Evolutionary conservation across 306 rosid species (phyloP).

Genomic region (Alnus rubra): DNA sequence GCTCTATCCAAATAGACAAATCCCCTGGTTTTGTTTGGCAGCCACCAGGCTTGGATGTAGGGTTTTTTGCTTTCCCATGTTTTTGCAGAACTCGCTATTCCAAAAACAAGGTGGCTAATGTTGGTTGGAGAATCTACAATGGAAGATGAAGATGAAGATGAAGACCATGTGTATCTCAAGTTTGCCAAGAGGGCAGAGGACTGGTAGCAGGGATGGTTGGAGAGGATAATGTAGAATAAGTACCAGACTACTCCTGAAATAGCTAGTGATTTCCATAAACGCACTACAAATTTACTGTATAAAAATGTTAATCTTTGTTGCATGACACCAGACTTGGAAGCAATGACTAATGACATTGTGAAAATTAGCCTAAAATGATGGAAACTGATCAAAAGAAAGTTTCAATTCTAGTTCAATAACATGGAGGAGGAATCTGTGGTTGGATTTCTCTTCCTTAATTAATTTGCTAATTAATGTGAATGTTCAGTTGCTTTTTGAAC

Average conservation of each 20-base stretch:
- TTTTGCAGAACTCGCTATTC: background rate
- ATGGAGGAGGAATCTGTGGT: background rate
- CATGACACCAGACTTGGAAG: background rate
- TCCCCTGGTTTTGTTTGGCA: background rate
- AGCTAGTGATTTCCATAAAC: background rate
- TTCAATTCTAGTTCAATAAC: background rate
- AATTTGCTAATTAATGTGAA: background rate
- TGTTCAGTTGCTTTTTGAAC: background rate
- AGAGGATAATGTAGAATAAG: background rate
- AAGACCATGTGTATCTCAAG: background rate
- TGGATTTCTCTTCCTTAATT: background rate
- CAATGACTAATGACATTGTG: background rate
- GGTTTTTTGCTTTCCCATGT: background rate
- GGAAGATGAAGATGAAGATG: conserved; percentile 2
- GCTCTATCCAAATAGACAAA: background rate
- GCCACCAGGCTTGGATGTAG: conserved; percentile 3
- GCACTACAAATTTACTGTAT: background rate
- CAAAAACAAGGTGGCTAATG: conserved; percentile 8
- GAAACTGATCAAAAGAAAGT: background rate
- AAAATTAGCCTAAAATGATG: background rate
- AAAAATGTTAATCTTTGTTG: background rate
- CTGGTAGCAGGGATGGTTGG: conserved; percentile 1
- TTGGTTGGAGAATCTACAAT: background rate
- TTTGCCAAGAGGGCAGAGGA: background rate
- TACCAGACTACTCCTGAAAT: conserved; percentile 3